Conservation (phyloP, 2,329 filamentous ascomycete genomes). For the Volutella citrinella region DNA sequence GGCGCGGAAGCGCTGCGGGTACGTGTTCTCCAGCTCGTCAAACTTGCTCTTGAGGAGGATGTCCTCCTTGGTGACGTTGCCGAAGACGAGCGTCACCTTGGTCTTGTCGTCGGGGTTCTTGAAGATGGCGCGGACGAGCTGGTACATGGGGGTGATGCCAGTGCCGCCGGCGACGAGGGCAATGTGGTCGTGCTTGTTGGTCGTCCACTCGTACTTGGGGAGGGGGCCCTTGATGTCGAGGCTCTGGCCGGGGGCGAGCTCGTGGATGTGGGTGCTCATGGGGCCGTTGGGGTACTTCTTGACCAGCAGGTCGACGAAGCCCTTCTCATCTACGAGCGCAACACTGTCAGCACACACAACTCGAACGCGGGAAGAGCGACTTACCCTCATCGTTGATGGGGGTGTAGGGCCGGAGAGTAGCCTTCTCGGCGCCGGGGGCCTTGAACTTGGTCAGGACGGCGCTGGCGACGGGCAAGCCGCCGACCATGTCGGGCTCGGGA, state of each 20-base stretch:
- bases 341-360: no score
- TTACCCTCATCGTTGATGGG: slow-evolving; percentile 81
- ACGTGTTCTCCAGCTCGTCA: slow-evolving; percentile 85
- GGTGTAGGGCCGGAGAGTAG: slow-evolving; percentile 88
- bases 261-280: slow-evolving; percentile 89
- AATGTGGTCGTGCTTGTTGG: slow-evolving; percentile 93
- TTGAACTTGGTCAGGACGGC: slow-evolving; percentile 92
- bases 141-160: slow-evolving; percentile 97
- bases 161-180: slow-evolving; percentile 89
- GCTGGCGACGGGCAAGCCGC: slow-evolving; percentile 78
- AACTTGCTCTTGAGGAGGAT: slow-evolving; percentile 88
- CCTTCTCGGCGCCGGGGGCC: slow-evolving; percentile 77
- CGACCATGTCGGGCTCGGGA: slow-evolving; percentile 78
- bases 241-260: slow-evolving; percentile 74
- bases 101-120: slow-evolving; percentile 96
- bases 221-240: slow-evolving; percentile 94
- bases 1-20: slow-evolving; percentile 89
- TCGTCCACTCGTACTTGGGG: slow-evolving; percentile 84
- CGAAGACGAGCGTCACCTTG: slow-evolving; percentile 93
- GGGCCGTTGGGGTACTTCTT: slow-evolving; percentile 89
- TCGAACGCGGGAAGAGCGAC: no score
- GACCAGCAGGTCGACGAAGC: slow-evolving; percentile 83
- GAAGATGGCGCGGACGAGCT: slow-evolving; percentile 88
- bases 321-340: slow-evolving; percentile 58
- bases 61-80: slow-evolving; percentile 85